These are phyloP conservation scores for Paragyromitra xinjiangensis DNA, from an alignment of 495 filamentous ascomycete genomes.

Conservation along the genomic window DNA sequence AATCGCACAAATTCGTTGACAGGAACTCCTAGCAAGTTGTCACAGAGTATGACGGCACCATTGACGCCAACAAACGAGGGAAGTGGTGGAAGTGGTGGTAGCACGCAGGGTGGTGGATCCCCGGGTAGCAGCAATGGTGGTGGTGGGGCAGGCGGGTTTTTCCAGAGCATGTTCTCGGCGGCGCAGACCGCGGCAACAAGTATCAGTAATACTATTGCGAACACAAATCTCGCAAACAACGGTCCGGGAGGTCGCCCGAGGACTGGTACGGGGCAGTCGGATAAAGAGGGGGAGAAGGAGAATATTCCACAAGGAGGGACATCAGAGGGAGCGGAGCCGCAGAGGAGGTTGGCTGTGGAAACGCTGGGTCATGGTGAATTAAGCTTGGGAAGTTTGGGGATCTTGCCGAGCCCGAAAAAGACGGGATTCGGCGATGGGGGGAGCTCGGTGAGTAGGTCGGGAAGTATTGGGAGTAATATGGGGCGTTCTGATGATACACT, in stretches of 20 bases:
- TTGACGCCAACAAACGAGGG: constrained; percentile 76
- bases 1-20: constrained; percentile 69
- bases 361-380: constrained; percentile 90
- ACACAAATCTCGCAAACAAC: constrained; percentile 63
- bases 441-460: constrained; percentile 19
- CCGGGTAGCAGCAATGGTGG: constrained; percentile 54
- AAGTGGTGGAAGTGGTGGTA: constrained; percentile 64
- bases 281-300: constrained; percentile 58
- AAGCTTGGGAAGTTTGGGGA: constrained; percentile 66
- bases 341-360: constrained; percentile 81
- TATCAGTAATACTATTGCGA: constrained; percentile 79
- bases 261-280: constrained; percentile 49
- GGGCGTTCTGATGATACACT: constrained; percentile 22
- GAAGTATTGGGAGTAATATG: constrained; percentile 24
- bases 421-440: constrained; percentile 30
- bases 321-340: constrained; percentile 58
- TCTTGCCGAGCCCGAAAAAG: constrained; percentile 51
- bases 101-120: constrained; percentile 63
- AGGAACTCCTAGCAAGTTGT: constrained; percentile 86
- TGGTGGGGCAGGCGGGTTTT: constrained; percentile 71
- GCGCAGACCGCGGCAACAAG: constrained; percentile 94
- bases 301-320: constrained; percentile 58
- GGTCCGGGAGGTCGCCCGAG: constrained; percentile 58
- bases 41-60: constrained; percentile 75
- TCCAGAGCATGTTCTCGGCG: constrained; percentile 89